phyloP scores from a whole-genome alignment of 495 filamentous ascomycete genomes.

The Hypoxylon lienhwacheense region DNA sequence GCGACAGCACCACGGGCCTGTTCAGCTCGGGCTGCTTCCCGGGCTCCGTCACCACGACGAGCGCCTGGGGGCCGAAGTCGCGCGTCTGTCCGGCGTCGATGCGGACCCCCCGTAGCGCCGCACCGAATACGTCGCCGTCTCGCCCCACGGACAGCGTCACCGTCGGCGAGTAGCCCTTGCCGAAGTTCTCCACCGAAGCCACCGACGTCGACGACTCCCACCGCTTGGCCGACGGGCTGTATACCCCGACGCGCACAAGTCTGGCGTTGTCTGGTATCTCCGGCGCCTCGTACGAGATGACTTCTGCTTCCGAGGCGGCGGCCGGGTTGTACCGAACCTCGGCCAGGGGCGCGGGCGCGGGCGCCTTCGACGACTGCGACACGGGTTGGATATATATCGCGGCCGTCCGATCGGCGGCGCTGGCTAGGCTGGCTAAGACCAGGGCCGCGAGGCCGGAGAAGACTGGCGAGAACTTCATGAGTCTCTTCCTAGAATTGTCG shows the following conservation, averaged over 20 bases:
- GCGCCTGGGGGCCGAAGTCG: slow-evolving; percentile 59
- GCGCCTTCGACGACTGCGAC: slow-evolving; percentile 32
- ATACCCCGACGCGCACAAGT: slow-evolving; percentile 55
- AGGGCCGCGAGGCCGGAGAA: slow-evolving; percentile 41
- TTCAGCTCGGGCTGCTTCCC: slow-evolving; percentile 64
- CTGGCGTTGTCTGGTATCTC: slow-evolving; percentile 43
- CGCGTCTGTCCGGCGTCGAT: slow-evolving; percentile 59
- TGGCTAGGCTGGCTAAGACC: slow-evolving; percentile 31
- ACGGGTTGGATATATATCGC: slow-evolving; percentile 53
- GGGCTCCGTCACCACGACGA: slow-evolving; percentile 46
- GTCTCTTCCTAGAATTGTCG: too few relatives aligned
- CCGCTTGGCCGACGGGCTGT: slow-evolving; percentile 39
- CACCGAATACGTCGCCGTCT: slow-evolving; percentile 46
- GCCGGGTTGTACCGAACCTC: slow-evolving; percentile 49
- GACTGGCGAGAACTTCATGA: slow-evolving; percentile 35
- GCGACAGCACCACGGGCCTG: slow-evolving; percentile 63
- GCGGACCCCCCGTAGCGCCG: slow-evolving; percentile 44
- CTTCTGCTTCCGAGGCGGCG: slow-evolving; percentile 35
- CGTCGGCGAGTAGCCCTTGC: slow-evolving; percentile 56
- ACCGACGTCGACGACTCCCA: slow-evolving; percentile 56
- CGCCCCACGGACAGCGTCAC: slow-evolving; percentile 50
- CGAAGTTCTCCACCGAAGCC: slow-evolving; percentile 52
- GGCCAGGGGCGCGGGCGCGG: slow-evolving; percentile 47
- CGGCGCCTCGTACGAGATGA: slow-evolving; percentile 52
- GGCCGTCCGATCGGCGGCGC: slow-evolving; percentile 35